Conservation (phyloP, 306 rosid genomes). For the Lathyrus tuberosus region DNA sequence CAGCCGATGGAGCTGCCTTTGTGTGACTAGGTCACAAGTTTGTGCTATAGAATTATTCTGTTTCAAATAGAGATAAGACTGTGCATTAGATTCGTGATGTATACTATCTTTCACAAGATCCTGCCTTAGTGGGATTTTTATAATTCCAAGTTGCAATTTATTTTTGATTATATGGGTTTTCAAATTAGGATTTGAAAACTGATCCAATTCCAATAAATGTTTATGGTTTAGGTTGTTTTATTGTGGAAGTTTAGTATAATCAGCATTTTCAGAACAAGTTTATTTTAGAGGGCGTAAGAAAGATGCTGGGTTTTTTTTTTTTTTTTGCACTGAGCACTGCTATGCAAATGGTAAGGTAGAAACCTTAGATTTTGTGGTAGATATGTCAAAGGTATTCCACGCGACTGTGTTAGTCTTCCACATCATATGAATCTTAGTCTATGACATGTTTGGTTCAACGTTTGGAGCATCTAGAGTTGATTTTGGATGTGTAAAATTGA, state of each 20-base stretch:
- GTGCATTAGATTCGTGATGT: neutral
- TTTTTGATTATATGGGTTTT: neutral
- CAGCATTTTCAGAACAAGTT: slow-evolving; percentile 11
- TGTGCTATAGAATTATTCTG: neutral
- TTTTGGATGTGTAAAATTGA: no score
- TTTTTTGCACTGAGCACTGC: slow-evolving; percentile 18
- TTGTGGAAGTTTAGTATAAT: slow-evolving; percentile 4
- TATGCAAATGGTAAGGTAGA: neutral
- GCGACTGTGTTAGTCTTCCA: slow-evolving; percentile 26
- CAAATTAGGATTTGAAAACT: slow-evolving; percentile 11
- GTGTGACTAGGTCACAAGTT: slow-evolving; percentile 6
- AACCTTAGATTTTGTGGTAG: neutral
- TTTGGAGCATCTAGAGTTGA: no score
- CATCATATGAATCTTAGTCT: slow-evolving; percentile 4
- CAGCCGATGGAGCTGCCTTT: neutral
- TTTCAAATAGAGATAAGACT: neutral
- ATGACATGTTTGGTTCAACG: no score
- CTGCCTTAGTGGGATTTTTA: neutral
- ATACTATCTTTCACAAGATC: neutral
- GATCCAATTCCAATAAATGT: slow-evolving; percentile 1
- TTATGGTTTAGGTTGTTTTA: slow-evolving; percentile 1
- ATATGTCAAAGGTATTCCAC: neutral
- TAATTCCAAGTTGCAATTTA: neutral
- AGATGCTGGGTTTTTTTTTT: slow-evolving; percentile 3
- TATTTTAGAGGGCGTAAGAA: slow-evolving; percentile 3